These are phyloP conservation scores for Tricholoma sp. DNA, from an alignment of 768 basidiomycete species.

Conservation along the genomic window DNA sequence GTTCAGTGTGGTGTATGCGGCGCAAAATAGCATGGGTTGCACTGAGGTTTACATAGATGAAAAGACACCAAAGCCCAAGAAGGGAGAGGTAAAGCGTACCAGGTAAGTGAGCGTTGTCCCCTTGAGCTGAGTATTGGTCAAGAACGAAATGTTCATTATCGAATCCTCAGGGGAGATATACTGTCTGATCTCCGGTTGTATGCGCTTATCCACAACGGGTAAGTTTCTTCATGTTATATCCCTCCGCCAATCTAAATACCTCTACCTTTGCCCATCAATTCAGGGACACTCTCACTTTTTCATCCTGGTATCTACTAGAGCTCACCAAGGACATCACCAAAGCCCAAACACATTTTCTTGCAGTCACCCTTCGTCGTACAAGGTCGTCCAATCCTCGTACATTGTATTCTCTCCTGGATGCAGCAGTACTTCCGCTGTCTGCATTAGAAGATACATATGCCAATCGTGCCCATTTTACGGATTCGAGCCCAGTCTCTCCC, in stretches of 20 bases:
- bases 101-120: background rate
- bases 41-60: background rate
- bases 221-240: background rate
- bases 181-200: constrained; percentile 1
- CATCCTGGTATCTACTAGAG: constrained; percentile 7
- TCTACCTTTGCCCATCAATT: background rate
- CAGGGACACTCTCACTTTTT: constrained; percentile 3
- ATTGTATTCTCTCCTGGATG: constrained; percentile 3
- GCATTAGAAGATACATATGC: constrained; percentile 5
- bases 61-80: constrained; percentile 2
- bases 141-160: background rate
- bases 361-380: constrained; percentile 5
- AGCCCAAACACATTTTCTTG: constrained; percentile 3
- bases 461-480: constrained; percentile 2
- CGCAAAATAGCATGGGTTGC: background rate
- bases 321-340: constrained; percentile 7
- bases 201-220: constrained; percentile 4
- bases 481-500: constrained; percentile 3
- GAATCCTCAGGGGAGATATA: background rate
- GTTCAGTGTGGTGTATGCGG: background rate
- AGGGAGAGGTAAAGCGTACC: constrained; percentile 1
- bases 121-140: background rate
- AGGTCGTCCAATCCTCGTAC: constrained; percentile 2
- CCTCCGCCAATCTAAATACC: no score
- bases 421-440: constrained; percentile 7